Base-by-base conservation (phyloP, 257 asterid species). In the Asclepias syriaca region DNA sequence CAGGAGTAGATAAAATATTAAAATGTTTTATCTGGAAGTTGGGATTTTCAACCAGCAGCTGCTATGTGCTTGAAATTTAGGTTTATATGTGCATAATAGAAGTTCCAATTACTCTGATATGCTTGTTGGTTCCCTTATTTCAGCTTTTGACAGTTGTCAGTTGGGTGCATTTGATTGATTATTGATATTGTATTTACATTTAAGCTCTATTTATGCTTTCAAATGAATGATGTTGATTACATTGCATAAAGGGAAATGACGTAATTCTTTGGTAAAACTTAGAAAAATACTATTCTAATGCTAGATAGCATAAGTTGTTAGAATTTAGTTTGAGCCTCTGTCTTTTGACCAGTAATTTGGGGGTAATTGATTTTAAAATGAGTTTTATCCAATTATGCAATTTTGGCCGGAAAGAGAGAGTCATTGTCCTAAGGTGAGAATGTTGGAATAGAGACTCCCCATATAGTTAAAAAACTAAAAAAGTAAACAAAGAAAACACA, bases 321-420 rank as follows among this genome's bases (percentile, higher is more conserved):
- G 53, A 48, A 48, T 48, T 3, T 18, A 48, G 53, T 48, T 48
- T 48, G 53, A 61, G 32, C 68, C 27, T n/a, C 49, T 43, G 63
- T 75, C 70, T 22, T 69, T 32, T 32, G 74, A 66, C 75, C 74
- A 50, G 66, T 39, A 69, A 69, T 75, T 68, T 34, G 60, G 79
- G 72, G 8, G 27, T 6, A 57, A 27, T 32, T 32, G 71, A 22
- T 53, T 64, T 27, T 32, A 61, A 68, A 68, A 60, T 58, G 74
- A 48, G 1, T 40, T 50, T 69, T 29, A 34, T 58, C 68, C 72
- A 70, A 34, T 66, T 21, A 43, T 19, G 29, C 49, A 13, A 18
- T 40, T 34, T 49, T 69, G 74, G 69, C 70, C n/a, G 24, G 14
- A 37, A 8, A 32, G 55, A 48, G 45, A 7, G 45, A 7, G 40